Base-by-base conservation (phyloP, 1,284 basidiomycete species). In the Filobasidium uniguttulatum region DNA sequence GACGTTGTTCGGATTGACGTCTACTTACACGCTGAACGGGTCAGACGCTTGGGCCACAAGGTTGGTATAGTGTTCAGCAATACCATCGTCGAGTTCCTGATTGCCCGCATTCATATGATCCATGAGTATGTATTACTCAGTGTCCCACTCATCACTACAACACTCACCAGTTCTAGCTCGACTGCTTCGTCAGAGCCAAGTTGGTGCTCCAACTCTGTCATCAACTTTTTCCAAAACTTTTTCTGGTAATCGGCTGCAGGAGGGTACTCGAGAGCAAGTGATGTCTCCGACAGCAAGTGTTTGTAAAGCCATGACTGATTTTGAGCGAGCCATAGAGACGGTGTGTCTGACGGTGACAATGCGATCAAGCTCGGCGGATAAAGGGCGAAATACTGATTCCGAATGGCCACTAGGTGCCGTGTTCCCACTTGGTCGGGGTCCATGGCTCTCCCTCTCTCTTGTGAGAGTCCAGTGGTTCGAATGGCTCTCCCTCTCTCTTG, bases 41-140 rank as follows among this genome's bases (percentile, higher is more conserved):
- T 20, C 14, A 6, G 33, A 22, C 15, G 51, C 36, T 4, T 26
- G 14, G 10, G 33, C 20, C 3, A 53, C 25, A 8, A 55, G 37
- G 14, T 45, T 44, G 9, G 46, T 31, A 33, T 55, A 55, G 22
- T 44, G 46, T 20, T 55, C 53, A 3, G 48, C 22, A 23, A 55
- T 36, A 22, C 49, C 46, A 22, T 55, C 53, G 34, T 55, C 50
- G 8, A 55, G 44, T 34, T 55, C 53, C 53, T 55, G n/a, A n/a
- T n/a, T n/a, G n/a, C n/a, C n/a, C n/a, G 25, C 4, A 22, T n/a
- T 20, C 4, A 48, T 35, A 34, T 35, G 7, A 19, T n/a, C 28
- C 17, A 30, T 28, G n/a, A 23, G 3, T 14, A 22, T 15, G n/a
- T n/a, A n/a, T n/a, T n/a, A n/a, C n/a, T n/a, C n/a, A n/a, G n/a